Base-by-base conservation (phyloP, 768 basidiomycete genomes). In the Leccinum arenicola region DNA sequence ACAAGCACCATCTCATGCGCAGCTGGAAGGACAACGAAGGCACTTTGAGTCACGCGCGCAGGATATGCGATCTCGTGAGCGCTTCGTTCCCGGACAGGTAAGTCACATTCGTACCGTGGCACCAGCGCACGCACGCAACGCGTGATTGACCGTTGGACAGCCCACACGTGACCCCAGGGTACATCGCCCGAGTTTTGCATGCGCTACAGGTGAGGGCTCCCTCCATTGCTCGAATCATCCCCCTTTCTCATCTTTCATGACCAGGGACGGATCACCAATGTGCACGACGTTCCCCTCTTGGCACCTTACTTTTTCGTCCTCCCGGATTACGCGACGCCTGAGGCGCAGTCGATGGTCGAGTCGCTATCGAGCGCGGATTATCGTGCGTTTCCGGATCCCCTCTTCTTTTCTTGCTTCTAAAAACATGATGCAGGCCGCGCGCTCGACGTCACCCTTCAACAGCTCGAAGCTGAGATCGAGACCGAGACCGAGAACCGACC, bases 231-330 rank as follows among this genome's bases (percentile, higher is more conserved):
- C 47, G 2, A 3, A 48, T 25, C 45, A 47, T 5, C 12, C 45
- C 21, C 3, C 47, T 0, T 21, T 25, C 23, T 48, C 6, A 48
- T 48, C 12, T 9, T 6, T 47, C 21, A 10, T 59, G 25, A 52
- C 7, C 59, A 93, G 88, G 85, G 87, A 52, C 86, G 93, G 15
- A 72, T 90, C 17, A 80, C 78, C 7, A 92, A 85, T 55, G 68
- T 96, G 19, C 78, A 80, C 40, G 93, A 96, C 62, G 79, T 97
- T 38, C 82, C 89, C 1, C 65, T 69, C 1, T 76, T 86, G 23
- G 87, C 84, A 0, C 84, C 88, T 1, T 96, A 87, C 71, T 84
- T 96, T 73, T 98, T 97, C 70, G 71, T 82, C 17, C 82, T 84
- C 4, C 92, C 92, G 0, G 76, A 89, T 54, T 80, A 84, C 56